phyloP scores from a whole-genome alignment of 2,329 filamentous ascomycete species.

The Cladosporium sp. region DNA sequence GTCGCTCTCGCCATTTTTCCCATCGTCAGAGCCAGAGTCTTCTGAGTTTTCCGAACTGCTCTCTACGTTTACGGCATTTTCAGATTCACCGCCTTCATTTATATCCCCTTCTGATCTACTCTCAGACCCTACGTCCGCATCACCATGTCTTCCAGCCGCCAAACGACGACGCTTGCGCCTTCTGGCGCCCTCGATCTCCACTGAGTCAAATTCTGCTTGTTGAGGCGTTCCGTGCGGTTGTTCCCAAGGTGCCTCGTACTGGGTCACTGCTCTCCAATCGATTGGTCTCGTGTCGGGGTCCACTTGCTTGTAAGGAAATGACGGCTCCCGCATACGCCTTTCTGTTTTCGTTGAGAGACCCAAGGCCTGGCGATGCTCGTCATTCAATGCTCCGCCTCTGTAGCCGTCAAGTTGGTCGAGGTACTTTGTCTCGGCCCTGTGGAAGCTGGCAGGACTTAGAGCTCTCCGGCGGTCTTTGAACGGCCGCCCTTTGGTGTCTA shows the following conservation, averaged over 20 bases:
- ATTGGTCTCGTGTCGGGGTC: slow-evolving; percentile 28
- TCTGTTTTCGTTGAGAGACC: slow-evolving; percentile 25
- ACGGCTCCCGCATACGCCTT: slow-evolving; percentile 29
- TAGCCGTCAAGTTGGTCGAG: slow-evolving; percentile 47
- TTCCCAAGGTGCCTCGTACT: slow-evolving; percentile 51
- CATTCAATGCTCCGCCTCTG: slow-evolving; percentile 43
- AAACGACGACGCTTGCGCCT: slow-evolving; percentile 1
- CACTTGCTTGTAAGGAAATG: background rate
- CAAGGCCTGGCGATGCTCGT: slow-evolving; percentile 42
- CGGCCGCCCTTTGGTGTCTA: background rate
- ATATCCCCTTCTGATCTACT: background rate
- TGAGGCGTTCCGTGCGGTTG: background rate
- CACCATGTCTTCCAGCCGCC: background rate
- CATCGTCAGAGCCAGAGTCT: background rate
- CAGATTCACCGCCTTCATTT: background rate
- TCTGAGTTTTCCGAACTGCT: background rate
- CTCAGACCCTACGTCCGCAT: background rate
- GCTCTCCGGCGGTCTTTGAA: slow-evolving; percentile 14
- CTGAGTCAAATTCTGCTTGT: slow-evolving; percentile 14
- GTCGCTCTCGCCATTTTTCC: background rate
- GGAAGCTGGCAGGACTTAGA: slow-evolving; percentile 15
- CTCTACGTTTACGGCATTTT: background rate
- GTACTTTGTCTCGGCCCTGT: slow-evolving; percentile 37
- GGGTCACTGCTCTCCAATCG: slow-evolving; percentile 45
- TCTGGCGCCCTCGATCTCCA: slow-evolving; percentile 14